These are phyloP conservation scores for Solanum clarkiae DNA, from an alignment of 257 asterid species.

Conservation along the genomic window DNA sequence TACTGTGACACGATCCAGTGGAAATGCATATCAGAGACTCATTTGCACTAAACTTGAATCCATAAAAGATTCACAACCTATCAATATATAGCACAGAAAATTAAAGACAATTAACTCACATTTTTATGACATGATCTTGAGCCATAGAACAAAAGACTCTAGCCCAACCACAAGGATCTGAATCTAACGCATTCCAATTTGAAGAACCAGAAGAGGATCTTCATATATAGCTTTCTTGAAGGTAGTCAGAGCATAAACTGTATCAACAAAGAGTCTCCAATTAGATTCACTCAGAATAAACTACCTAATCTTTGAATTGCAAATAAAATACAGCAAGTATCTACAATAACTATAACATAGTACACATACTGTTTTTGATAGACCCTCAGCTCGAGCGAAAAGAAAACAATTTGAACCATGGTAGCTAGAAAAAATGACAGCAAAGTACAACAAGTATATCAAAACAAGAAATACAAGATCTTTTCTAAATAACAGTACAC, in stretches of 20 bases:
- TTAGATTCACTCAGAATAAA: background rate
- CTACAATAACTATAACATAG: background rate
- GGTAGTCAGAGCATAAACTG: constrained; percentile 65
- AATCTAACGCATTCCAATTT: constrained; percentile 67
- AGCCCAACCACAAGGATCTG: constrained; percentile 79
- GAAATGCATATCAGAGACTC: background rate
- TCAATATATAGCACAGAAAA: background rate
- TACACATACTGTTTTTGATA: background rate
- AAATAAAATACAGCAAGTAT: background rate
- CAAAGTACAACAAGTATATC: background rate
- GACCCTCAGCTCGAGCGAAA: background rate
- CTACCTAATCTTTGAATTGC: background rate
- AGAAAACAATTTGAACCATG: background rate
- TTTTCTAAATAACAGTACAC: background rate
- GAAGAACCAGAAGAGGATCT: constrained; percentile 73
- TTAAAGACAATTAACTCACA: constrained; percentile 41
- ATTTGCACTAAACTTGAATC: background rate
- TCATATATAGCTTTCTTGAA: constrained; percentile 84
- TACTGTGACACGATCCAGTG: constrained; percentile 37
- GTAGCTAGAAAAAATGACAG: background rate
- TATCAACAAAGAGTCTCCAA: background rate
- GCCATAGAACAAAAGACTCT: constrained; percentile 61
- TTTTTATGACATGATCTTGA: constrained; percentile 65
- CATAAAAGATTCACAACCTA: background rate
- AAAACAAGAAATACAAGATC: background rate